Conservation (phyloP, 331 rosid genomes). For the Pyracantha coccinea region DNA sequence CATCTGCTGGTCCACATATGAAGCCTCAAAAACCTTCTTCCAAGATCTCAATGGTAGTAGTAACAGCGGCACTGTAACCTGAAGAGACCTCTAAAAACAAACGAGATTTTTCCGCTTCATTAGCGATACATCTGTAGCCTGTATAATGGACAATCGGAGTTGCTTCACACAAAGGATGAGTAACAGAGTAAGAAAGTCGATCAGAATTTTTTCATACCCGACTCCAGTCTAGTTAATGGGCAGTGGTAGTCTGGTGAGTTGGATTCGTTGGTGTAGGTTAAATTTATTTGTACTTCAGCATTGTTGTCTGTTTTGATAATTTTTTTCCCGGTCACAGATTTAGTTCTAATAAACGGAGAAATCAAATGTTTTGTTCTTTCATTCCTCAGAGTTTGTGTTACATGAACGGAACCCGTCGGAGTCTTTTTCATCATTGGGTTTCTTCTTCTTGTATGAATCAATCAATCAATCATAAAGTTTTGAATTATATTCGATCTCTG, state of each 20-base stretch:
- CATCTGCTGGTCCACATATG: constrained; percentile 96
- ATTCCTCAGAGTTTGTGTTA: neutral
- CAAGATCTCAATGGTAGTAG: constrained; percentile 40
- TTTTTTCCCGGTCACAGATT: neutral
- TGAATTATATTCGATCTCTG: neutral
- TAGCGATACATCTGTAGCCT: neutral
- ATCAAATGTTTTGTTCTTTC: neutral
- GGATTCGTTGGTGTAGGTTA: constrained; percentile 15
- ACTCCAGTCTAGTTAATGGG: constrained; percentile 18
- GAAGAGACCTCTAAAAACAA: constrained; percentile 12
- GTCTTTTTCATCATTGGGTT: neutral
- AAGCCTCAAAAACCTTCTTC: constrained; percentile 82
- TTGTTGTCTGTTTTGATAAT: constrained; percentile 9
- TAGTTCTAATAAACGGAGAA: neutral
- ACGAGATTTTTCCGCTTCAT: constrained; percentile 21
- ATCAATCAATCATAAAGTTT: neutral
- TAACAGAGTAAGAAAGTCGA: constrained; percentile 14
- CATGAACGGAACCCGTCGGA: neutral
- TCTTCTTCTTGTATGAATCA: neutral
- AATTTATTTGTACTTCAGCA: constrained; percentile 16
- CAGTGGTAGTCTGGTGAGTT: constrained; percentile 14
- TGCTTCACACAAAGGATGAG: constrained; percentile 16
- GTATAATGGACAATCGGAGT: neutral
- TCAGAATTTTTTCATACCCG: constrained; percentile 9
- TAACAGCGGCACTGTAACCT: constrained; percentile 31